phyloP scores from a whole-genome alignment of 2,329 filamentous ascomycete genomes.

The Phaeomoniella chlamydospora region DNA sequence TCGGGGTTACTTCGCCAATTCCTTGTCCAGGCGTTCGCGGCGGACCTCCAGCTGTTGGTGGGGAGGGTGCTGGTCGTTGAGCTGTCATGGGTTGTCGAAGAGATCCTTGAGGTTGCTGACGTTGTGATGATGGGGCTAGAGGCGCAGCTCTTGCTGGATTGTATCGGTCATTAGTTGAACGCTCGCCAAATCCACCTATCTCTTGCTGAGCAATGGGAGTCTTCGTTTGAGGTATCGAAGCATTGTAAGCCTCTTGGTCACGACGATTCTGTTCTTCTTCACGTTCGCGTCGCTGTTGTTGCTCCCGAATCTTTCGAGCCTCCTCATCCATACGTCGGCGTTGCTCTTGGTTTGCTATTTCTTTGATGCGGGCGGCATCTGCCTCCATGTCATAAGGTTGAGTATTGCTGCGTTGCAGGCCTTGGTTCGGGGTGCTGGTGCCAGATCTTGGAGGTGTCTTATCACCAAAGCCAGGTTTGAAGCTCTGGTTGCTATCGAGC shows the following conservation, averaged over 20 bases:
- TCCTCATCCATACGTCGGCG: constrained; percentile 37
- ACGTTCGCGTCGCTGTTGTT: constrained; percentile 22
- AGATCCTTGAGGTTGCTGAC: constrained; percentile 35
- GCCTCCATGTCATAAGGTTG: constrained; percentile 26
- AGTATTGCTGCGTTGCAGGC: constrained; percentile 44
- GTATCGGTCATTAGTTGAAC: constrained; percentile 40
- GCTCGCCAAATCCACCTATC: constrained; percentile 52
- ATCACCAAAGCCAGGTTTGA: constrained; percentile 11
- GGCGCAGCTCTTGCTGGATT: constrained; percentile 77
- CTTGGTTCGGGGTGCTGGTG: constrained; percentile 22
- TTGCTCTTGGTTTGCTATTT: constrained; percentile 41
- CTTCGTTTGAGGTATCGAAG: constrained; percentile 70
- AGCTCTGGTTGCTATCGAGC: constrained; percentile 26
- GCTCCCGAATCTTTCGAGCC: constrained; percentile 28
- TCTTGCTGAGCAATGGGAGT: constrained; percentile 78
- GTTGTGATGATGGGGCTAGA: constrained; percentile 48
- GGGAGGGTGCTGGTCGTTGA: constrained; percentile 69
- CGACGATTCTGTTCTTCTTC: constrained; percentile 50
- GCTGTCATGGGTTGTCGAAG: constrained; percentile 46
- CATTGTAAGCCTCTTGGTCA: constrained; percentile 80
- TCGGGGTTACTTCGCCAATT: constrained; percentile 10
- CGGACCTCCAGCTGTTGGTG: constrained; percentile 32
- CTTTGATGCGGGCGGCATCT: constrained; percentile 31
- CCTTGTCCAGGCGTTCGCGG: not conserved
- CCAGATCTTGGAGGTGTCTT: constrained; percentile 12